phyloP scores from a whole-genome alignment of 805 yeast species.

The Starmerella vitae region DNA sequence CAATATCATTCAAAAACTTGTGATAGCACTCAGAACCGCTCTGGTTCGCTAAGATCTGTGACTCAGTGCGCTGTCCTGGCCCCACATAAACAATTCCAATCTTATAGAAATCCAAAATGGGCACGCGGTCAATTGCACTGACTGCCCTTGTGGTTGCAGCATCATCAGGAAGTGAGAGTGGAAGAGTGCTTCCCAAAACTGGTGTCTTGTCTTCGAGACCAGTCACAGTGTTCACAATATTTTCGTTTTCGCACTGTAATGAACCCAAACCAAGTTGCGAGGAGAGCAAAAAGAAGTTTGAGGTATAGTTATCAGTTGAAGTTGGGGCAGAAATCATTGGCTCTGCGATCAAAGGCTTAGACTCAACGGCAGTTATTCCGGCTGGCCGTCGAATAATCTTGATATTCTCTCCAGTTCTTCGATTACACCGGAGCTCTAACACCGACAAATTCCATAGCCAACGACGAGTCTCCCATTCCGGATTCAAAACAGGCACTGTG shows the following conservation, averaged over 20 bases:
- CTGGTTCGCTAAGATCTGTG: slow-evolving; percentile 47
- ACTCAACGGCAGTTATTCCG: slow-evolving; percentile 31
- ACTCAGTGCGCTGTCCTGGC: slow-evolving; percentile 48
- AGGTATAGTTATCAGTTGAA: slow-evolving; percentile 5
- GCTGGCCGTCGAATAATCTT: slow-evolving; percentile 52
- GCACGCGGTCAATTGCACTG: slow-evolving; percentile 54
- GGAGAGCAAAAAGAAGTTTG: slow-evolving; percentile 13
- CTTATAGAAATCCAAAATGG: slow-evolving; percentile 65
- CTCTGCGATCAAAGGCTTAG: slow-evolving; percentile 10
- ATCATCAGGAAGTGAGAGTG: slow-evolving; percentile 39
- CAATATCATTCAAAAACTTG: slow-evolving; percentile 44
- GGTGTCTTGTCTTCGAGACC: neutral
- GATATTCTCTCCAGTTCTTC: slow-evolving; percentile 37
- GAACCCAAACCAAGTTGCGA: slow-evolving; percentile 14
- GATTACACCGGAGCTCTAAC: slow-evolving; percentile 42
- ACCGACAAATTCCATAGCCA: slow-evolving; percentile 55
- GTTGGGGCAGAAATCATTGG: neutral
- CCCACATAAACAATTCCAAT: slow-evolving; percentile 68
- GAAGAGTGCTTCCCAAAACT: slow-evolving; percentile 2
- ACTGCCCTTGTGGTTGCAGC: slow-evolving; percentile 39
- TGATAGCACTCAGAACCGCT: slow-evolving; percentile 54
- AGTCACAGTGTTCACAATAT: neutral
- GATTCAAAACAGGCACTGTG: slow-evolving; percentile 21
- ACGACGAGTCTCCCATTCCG: slow-evolving; percentile 22
- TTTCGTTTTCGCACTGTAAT: neutral